phyloP scores from a whole-genome alignment of 192 early-diverging fungal species.

The Linnemannia schmuckeri region DNA sequence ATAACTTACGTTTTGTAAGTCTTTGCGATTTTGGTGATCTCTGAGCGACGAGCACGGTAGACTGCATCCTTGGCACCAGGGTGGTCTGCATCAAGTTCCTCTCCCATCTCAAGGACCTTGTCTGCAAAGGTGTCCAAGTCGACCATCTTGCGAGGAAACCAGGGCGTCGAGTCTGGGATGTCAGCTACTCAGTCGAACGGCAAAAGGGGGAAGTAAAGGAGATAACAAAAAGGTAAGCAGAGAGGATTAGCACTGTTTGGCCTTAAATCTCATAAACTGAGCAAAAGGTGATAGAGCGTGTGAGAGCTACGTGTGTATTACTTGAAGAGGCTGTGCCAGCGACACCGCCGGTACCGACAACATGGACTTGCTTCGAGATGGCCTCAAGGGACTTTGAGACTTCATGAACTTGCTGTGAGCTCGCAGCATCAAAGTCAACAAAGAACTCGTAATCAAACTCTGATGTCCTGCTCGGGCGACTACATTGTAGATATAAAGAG shows the following conservation, averaged over 20 bases:
- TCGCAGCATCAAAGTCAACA: slow-evolving; percentile 87
- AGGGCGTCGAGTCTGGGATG: slow-evolving; percentile 70
- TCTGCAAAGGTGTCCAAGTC: slow-evolving; percentile 94
- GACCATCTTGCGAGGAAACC: slow-evolving; percentile 94
- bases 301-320: not conserved
- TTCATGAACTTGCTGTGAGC: slow-evolving; percentile 67
- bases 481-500: not conserved
- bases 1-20: slow-evolving; percentile 60
- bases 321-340: slow-evolving; percentile 35
- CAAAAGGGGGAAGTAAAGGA: not conserved
- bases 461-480: slow-evolving; percentile 82
- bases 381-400: slow-evolving; percentile 72
- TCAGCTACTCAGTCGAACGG: not conserved
- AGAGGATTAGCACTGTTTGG: not conserved
- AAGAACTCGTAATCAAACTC: slow-evolving; percentile 93
- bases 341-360: slow-evolving; percentile 67
- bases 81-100: slow-evolving; percentile 88
- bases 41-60: slow-evolving; percentile 87
- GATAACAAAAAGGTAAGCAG: not conserved
- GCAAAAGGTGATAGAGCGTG: not conserved
- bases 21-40: slow-evolving; percentile 89
- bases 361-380: slow-evolving; percentile 77
- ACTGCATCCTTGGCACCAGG: slow-evolving; percentile 90
- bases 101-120: slow-evolving; percentile 93
- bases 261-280: not conserved